Base-by-base conservation (phyloP, 2,329 filamentous ascomycete species). In the Microdochium nivale region DNA sequence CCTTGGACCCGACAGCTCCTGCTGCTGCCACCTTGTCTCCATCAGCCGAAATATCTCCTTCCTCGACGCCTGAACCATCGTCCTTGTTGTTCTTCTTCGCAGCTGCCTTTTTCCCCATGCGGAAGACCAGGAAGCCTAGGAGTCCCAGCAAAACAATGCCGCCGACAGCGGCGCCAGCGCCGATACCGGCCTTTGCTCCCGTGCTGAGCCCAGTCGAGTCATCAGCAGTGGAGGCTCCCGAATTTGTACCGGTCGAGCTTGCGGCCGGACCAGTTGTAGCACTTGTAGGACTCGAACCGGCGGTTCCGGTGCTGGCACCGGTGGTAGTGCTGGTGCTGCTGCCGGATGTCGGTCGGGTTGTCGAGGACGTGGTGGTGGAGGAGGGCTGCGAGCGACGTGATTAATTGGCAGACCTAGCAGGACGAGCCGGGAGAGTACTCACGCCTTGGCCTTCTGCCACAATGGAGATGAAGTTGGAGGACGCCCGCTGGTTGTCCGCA, bases 61-160 rank as follows among this genome's bases (percentile, higher is more conserved):
- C 46, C 25, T 47, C 46, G 24, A 11, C 40, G 8, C 10, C 14
- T 3, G 40, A 21, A 5, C 40, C 46, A 14, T 47, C 46, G 25
- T 51, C 44, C 23, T 51, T 37, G 10, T 37, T 33, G 23, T 46
- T 33, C 40, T 51, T 51, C 19, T 25, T 21, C 3, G 14, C 50
- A 3, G 50, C 50, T 14, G 50, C 43, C 47, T 25, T 47, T 32
- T 48, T 51, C 21, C 50, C 50, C 50, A 51, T 51, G 23, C 44
- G 30, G 23, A 51, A 51, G 25, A 51, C 10, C 19, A 48, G 19
- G 43, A 51, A 51, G 16, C 50, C 50, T 23, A 51, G 19, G 23
- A 10, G 25, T n/a, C n/a, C 43, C 19, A 47, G 25, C n/a, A 51
- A 5, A 23, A 23, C 27, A 13, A 51, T 21, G 23, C 50, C 50